Base-by-base conservation (phyloP, 202 grass and related monocot genomes). In the Dendrocalamus latiflorus region DNA sequence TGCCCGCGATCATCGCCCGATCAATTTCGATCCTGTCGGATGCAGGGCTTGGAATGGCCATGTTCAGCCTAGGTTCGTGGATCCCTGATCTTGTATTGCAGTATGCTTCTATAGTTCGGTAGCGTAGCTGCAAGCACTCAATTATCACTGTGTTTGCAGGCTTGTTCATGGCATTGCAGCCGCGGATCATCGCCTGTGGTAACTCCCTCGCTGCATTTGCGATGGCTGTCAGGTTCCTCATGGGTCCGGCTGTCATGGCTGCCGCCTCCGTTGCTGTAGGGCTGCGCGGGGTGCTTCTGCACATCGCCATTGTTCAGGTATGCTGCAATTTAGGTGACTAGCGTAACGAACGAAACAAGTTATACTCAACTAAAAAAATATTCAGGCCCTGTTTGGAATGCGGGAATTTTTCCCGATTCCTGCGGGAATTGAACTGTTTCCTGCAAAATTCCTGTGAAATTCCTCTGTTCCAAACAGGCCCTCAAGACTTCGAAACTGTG, bases 161-260 rank as follows among this genome's bases (percentile, higher is more conserved):
- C 16, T 75, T 94, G 82, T 98, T 98, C 87, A 98, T 98, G 95
- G 95, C 95, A 12, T 70, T 93, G 65, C 95, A 98, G 79, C 92
- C 92, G 0, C 86, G 90, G 77, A 93, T 98, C 70, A 98, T 98
- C 44, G 90, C 95, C 11, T 98, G 95, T 20, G 95, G 95, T 28
- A 91, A 98, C 80, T 87, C 87, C 8, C 63, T 93, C 0, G 95
- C 95, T 3, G 48, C 85, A 0, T 87, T 87, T 48, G 88, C 95
- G 0, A 98, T 98, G 95, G 92, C 89, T 0, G 76, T 98, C 22
- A 89, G 92, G 57, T 98, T 98, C 54, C 66, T 98, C 0, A 47
- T 90, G 0, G 95, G 95, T 38, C 95, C 95, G 0, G 90, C 92
- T 0, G 83, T 95, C 51, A 98, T 98, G 92, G 90, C 92, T 57